Percentiles rank a stretch among this genome's conserved stretches.
Conservation (phyloP, 345 rosid genomes). For the Populus tremula region DNA sequence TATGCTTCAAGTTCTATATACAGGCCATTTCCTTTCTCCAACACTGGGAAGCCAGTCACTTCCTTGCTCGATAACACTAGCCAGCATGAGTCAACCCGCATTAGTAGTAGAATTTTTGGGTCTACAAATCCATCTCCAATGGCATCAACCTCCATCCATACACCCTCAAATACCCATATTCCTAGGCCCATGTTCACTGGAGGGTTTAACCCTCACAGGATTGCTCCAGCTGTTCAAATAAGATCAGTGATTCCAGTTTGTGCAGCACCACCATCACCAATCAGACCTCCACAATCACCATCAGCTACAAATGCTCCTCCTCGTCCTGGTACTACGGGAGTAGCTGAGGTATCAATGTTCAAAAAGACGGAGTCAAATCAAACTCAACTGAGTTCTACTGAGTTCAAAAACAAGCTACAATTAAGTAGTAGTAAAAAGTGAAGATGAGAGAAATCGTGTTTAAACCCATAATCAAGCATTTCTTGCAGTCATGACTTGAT, state of each 20-base stretch:
- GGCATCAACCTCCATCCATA: not conserved
- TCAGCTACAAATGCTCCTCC: conserved; percentile 1
- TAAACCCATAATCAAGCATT: conserved; percentile 12
- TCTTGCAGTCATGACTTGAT: conserved; percentile 1
- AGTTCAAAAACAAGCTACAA: conserved; percentile 37
- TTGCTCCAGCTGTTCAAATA: conserved; percentile 69
- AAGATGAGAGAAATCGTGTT: conserved; percentile 4
- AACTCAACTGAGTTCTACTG: conserved; percentile 25
- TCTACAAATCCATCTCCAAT: conserved; percentile 25
- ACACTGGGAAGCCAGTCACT: conserved; percentile 1
- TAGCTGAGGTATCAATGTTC: conserved; percentile 16
- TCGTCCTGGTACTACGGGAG: conserved; percentile 19
- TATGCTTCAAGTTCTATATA: conserved; percentile 19
- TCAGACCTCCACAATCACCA: conserved; percentile 20
- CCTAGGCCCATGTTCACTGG: conserved; percentile 26
- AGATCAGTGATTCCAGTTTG: conserved; percentile 81
- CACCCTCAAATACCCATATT: conserved; percentile 13
- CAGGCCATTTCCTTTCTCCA: conserved; percentile 15
- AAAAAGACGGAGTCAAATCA: conserved; percentile 13
- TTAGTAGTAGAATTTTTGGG: conserved; percentile 16
- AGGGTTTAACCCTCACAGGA: conserved; percentile 28
- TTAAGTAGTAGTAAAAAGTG: conserved; percentile 14
- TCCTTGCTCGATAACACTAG: conserved; percentile 6
- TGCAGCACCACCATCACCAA: conserved; percentile 51
- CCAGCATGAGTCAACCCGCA: conserved; percentile 8